Evolutionary conservation across 345 rosid genomes (phyloP).

Genomic region (Populus tremula): DNA sequence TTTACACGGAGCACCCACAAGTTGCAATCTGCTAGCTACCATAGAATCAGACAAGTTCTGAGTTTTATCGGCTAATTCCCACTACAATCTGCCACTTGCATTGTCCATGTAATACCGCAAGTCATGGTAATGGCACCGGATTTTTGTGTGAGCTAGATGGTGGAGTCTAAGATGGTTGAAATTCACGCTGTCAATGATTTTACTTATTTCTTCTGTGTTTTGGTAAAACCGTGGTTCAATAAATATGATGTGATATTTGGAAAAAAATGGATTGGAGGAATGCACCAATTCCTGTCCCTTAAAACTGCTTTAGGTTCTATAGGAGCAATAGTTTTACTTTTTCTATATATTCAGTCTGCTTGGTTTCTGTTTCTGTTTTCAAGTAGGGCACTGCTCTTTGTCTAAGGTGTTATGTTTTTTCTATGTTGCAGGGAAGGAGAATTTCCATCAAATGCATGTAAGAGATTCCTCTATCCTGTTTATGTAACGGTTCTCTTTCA

Average conservation of each 20-base stretch:
- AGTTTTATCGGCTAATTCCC: neutral
- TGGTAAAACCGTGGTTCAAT: too few relatives aligned
- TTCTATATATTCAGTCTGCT: neutral
- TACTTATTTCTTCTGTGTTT: neutral
- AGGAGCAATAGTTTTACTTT: neutral
- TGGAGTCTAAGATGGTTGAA: neutral
- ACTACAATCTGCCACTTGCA: neutral
- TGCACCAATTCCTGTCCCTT: neutral
- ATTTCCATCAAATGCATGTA: slow-evolving; percentile 74
- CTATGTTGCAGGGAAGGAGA: slow-evolving; percentile 71
- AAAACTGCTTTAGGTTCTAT: neutral
- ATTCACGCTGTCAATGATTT: neutral
- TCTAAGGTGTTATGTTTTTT: slow-evolving; percentile 2
- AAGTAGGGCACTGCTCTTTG: neutral
- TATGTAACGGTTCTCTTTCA: slow-evolving; percentile 9
- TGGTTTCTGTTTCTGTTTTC: slow-evolving; percentile 13
- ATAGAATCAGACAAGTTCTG: neutral
- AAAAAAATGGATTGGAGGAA: neutral
- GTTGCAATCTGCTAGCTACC: neutral
- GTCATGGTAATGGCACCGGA: neutral
- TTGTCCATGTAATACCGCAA: neutral
- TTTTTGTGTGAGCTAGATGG: neutral
- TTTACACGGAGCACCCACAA: neutral
- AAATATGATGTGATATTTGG: neutral
- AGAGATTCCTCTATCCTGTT: slow-evolving; percentile 32